These are phyloP conservation scores for Tausonia pullulans DNA, from an alignment of 1,284 basidiomycete species.

Conservation along the genomic window DNA sequence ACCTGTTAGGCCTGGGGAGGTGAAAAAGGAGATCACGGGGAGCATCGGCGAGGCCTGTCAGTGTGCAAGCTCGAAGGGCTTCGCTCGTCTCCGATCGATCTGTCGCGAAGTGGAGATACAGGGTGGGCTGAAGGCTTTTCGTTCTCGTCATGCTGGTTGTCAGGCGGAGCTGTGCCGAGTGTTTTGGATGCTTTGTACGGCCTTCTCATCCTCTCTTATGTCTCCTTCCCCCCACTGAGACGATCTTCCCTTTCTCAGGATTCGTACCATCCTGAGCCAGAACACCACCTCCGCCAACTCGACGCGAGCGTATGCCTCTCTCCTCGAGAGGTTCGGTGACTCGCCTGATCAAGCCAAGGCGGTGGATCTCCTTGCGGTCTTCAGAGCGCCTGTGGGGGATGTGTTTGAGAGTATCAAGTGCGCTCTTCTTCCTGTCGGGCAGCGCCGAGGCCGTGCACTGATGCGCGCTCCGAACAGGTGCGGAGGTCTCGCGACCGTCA, in stretches of 20 bases:
- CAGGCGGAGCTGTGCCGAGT: constrained; percentile 48
- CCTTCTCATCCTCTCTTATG: not conserved
- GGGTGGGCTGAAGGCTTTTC: not conserved
- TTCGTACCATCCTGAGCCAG: constrained; percentile 61
- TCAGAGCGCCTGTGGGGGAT: constrained; percentile 23
- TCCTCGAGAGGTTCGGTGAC: constrained; percentile 8
- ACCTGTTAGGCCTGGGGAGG: constrained; percentile 29
- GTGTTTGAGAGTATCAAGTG: constrained; percentile 39
- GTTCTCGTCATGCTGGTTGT: constrained; percentile 20
- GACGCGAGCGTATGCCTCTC: constrained; percentile 45
- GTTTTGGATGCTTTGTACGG: constrained; percentile 54
- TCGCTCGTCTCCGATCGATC: not conserved
- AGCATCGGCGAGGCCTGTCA: constrained; percentile 25
- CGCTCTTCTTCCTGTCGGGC: not conserved
- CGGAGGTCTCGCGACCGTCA: constrained; percentile 61
- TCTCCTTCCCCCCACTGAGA: not conserved
- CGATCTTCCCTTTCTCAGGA: constrained; percentile 18
- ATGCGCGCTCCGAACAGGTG: constrained; percentile 43
- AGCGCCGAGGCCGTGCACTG: too few species aligned
- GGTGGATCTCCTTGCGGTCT: constrained; percentile 4
- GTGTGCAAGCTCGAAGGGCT: constrained; percentile 31
- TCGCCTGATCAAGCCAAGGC: not conserved
- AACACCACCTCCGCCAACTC: constrained; percentile 58
- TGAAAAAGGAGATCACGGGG: constrained; percentile 15
- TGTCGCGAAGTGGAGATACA: not conserved